These are phyloP conservation scores for Apiospora saccharicola DNA, from an alignment of 2,329 filamentous ascomycete genomes.

Conservation along the genomic window DNA sequence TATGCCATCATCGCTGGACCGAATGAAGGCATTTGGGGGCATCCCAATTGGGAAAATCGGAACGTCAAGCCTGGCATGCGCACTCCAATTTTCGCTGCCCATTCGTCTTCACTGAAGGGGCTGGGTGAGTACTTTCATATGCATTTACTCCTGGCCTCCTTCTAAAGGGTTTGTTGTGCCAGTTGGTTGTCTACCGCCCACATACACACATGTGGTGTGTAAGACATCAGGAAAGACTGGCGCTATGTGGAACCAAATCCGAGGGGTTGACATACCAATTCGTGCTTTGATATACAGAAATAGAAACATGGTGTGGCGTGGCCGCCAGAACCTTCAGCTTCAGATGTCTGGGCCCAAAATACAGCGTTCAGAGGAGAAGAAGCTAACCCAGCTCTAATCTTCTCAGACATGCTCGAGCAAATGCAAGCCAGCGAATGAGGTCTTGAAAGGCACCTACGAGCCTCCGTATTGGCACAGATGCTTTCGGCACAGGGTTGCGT, in stretches of 20 bases:
- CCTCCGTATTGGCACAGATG: not conserved
- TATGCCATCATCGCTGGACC: slow-evolving; percentile 1
- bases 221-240: not conserved
- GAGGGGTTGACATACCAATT: not conserved
- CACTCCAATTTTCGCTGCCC: not conserved
- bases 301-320: not conserved
- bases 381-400: not conserved
- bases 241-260: not conserved
- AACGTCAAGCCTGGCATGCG: not conserved
- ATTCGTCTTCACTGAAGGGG: not conserved
- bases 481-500: not conserved
- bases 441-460: not conserved
- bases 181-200: not conserved
- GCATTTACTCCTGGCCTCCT: not conserved
- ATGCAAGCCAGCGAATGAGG: not conserved
- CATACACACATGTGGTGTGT: not conserved
- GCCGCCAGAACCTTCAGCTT: not conserved
- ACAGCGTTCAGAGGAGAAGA: not conserved
- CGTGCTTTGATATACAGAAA: not conserved
- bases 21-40: not conserved
- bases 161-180: not conserved
- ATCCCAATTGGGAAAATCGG: slow-evolving; percentile 9
- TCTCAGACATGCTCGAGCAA: not conserved
- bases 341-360: not conserved
- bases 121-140: not conserved